These are phyloP conservation scores for Zea luxurians DNA, from an alignment of 176 grass and related monocot species.

Conservation along the genomic window DNA sequence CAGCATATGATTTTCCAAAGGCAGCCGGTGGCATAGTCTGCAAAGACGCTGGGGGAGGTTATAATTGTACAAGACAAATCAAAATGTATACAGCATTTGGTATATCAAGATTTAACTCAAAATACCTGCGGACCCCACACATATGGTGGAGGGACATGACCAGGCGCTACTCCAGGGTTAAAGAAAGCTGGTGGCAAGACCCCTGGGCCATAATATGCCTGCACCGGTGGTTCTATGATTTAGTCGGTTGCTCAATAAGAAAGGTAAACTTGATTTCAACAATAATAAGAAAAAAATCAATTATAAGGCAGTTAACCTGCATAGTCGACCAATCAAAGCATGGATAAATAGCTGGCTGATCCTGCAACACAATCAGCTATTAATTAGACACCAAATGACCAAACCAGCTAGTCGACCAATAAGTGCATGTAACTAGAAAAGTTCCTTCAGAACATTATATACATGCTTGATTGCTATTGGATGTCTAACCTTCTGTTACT, in stretches of 20 bases:
- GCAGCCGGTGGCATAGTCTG: constrained; percentile 57
- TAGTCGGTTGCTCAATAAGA: constrained; percentile 15
- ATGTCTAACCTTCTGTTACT: constrained; percentile 11
- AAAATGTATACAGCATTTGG: neutral
- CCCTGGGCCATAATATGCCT: constrained; percentile 87
- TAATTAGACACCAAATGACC: constrained; percentile 33
- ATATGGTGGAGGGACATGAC: constrained; percentile 62
- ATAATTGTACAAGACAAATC: neutral
- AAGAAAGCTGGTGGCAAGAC: constrained; percentile 69
- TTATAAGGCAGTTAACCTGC: constrained; percentile 41
- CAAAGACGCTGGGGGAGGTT: neutral
- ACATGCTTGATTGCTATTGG: neutral
- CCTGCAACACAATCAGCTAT: constrained; percentile 45
- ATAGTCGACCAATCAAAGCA: constrained; percentile 80
- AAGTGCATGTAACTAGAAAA: neutral
- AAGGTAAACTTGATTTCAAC: constrained; percentile 18
- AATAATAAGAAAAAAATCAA: constrained; percentile 7
- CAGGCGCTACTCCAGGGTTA: constrained; percentile 42
- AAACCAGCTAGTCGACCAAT: neutral
- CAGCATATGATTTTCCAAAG: constrained; percentile 65
- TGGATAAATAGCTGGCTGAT: constrained; percentile 58
- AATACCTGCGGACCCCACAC: constrained; percentile 84
- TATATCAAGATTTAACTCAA: constrained; percentile 27
- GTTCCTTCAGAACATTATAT: neutral
- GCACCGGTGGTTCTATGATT: constrained; percentile 21